A percentile compares a stretch with the other conserved stretches of the same genome.
phyloP scores from a whole-genome alignment of 768 basidiomycete genomes.

The Trametes meyenii region DNA sequence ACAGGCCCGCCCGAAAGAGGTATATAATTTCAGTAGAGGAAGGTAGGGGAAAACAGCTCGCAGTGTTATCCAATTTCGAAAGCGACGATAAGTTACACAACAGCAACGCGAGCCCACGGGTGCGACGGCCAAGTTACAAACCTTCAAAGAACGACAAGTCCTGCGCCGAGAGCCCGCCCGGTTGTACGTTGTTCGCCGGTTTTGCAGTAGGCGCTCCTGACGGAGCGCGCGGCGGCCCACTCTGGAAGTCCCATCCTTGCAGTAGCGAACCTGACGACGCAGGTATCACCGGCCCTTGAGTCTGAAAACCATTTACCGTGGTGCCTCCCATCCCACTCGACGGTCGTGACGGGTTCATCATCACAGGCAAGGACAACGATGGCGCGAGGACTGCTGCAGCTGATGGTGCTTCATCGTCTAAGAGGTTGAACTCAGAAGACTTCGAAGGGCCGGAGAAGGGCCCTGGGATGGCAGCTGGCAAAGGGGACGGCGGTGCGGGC shows the following conservation, averaged over 20 bases:
- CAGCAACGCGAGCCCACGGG: not conserved
- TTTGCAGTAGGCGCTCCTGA: conserved; percentile 8
- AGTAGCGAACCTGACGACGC: conserved; percentile 6
- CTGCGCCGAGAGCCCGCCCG: conserved; percentile 75
- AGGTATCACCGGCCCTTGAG: not conserved
- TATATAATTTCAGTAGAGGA: too few relatives aligned
- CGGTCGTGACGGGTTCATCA: conserved; percentile 16
- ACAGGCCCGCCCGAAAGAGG: not conserved
- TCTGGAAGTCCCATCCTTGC: conserved; percentile 9
- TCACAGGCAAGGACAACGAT: conserved; percentile 26
- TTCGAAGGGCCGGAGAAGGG: conserved; percentile 28
- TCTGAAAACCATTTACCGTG: not conserved
- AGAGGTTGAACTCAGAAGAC: conserved; percentile 31
- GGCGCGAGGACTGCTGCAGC: conserved; percentile 32
- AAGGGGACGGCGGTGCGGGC: conserved; percentile 52
- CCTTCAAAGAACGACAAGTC: conserved; percentile 90
- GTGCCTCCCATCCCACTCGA: conserved; percentile 3
- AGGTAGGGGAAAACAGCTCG: not conserved
- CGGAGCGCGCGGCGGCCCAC: not conserved
- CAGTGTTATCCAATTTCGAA: not conserved
- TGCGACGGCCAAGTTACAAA: conserved; percentile 37
- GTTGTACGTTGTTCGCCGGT: conserved; percentile 28
- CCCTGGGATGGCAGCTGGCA: conserved; percentile 44
- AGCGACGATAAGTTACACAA: conserved; percentile 19
- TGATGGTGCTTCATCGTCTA: conserved; percentile 29